phyloP scores from a whole-genome alignment of 140 eudicot species.

The Bidens hawaiensis region DNA sequence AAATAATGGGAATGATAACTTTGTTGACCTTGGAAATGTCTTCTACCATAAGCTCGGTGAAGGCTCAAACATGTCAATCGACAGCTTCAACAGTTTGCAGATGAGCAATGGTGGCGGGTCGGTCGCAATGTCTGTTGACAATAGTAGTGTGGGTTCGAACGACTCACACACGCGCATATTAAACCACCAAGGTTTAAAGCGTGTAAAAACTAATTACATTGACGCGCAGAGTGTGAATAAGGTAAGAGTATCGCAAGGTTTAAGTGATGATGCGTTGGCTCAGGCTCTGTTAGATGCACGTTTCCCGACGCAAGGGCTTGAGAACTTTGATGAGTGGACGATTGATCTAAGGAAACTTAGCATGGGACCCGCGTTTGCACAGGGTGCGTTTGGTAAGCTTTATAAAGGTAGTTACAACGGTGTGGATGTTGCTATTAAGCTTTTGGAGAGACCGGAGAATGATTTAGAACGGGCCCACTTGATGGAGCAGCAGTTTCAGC shows the following conservation, averaged over 20 bases:
- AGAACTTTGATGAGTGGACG: conserved; percentile 85
- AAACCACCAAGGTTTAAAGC: conserved; percentile 80
- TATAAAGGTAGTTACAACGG: conserved; percentile 91
- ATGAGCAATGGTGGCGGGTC: conserved; percentile 90
- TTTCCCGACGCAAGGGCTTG: conserved; percentile 66
- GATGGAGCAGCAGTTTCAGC: conserved; percentile 96
- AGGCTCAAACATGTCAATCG: conserved; percentile 86
- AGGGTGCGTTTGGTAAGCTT: conserved; percentile 90
- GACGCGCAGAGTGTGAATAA: conserved; percentile 72
- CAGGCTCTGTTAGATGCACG: conserved; percentile 70
- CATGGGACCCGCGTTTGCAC: conserved; percentile 94
- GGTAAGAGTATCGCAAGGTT: conserved; percentile 64
- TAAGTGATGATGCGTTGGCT: conserved; percentile 82
- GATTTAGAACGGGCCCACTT: conserved; percentile 71
- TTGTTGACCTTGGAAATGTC: conserved; percentile 52
- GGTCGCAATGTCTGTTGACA: conserved; percentile 84
- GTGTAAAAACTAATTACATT: conserved; percentile 49
- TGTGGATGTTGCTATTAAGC: conserved; percentile 88
- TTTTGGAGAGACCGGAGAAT: conserved; percentile 84
- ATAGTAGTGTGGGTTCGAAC: conserved; percentile 89
- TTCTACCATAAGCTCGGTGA: conserved; percentile 83
- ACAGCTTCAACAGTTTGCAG: conserved; percentile 75
- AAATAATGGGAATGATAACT: conserved; percentile 55
- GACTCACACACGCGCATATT: conserved; percentile 82
- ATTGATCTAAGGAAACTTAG: conserved; percentile 73